Evolutionary conservation across 495 filamentous ascomycete species (phyloP), one percentile per base, ranked within the genome.

Genomic region (Trichoderma orchidacearum): DNA sequence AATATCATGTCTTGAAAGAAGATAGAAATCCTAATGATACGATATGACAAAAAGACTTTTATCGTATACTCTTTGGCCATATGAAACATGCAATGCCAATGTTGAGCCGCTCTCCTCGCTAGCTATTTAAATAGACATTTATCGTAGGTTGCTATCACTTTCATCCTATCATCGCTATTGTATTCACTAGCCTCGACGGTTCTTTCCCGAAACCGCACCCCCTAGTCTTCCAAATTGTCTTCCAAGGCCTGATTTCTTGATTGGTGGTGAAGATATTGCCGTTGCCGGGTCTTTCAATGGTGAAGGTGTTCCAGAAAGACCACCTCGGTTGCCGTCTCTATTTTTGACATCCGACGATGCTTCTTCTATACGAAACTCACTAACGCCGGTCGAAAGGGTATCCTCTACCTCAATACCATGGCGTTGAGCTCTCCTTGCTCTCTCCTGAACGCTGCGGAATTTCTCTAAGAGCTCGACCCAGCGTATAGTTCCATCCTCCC

Each of bases 391-490:
- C 35, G 65, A 63, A 21, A 64, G 50, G 11, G 66, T 60, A 58
- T 76, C 76, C 45, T 72, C 72, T 53, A 74, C 51, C 12, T 70
- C 66, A 0, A 70, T 62, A 0, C 66, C 67, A 41, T 64, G 56
- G 41, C 74, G 68, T 56, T 77, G 72, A 27, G 74, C 64, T 34
- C 78, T 66, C 27, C 78, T 67, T 7, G 87, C 85, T 30, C 80
- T 80, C 58, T 99, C 94, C 64, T 99, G 93, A 18, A 92, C 89
- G 23, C 73, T 75, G 59, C 86, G 86, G 69, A 97, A 99, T 64
- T 96, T 96, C 57, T 97, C 93, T n/a, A 99, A 80, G 17, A 99
- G 79, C 57, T 99, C 94, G 13, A 78, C 79, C 93, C 93, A 99
- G 53, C 85, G 83, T 64, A 98, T 93, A 45, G 78, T 80, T 36